Percentiles rank a stretch among this genome's conserved stretches.
phyloP scores from a whole-genome alignment of 2,329 filamentous ascomycete genomes.

The Davidsoniella eucalypti region DNA sequence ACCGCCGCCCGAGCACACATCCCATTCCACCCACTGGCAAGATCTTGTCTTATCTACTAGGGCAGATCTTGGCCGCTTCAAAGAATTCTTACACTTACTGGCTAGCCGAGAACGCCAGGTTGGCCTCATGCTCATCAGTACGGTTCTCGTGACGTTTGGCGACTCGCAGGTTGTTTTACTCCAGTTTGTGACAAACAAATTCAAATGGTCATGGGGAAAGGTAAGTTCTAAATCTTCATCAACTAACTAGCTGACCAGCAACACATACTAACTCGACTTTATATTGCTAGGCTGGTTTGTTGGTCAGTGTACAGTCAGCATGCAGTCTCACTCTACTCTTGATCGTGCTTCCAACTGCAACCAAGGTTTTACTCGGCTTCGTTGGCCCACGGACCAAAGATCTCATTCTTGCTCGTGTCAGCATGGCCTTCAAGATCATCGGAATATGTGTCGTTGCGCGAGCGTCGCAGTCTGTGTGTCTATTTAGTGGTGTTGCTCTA shows the following conservation, averaged over 20 bases:
- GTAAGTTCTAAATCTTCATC: neutral
- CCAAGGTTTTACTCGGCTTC: slow-evolving; percentile 1
- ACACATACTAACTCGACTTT: neutral
- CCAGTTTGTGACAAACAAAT: slow-evolving; percentile 18
- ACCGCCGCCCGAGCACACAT: neutral
- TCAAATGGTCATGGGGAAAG: slow-evolving; percentile 15
- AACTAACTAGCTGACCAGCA: neutral
- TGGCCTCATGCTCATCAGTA: slow-evolving; percentile 10
- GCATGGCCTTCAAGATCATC: slow-evolving; percentile 14
- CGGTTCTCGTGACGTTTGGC: slow-evolving; percentile 10
- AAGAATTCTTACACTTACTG: slow-evolving; percentile 8
- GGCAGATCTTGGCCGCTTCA: slow-evolving; percentile 3
- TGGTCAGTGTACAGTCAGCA: slow-evolving; percentile 10
- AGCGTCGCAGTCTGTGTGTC: slow-evolving; percentile 5
- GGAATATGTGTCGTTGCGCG: slow-evolving; percentile 11
- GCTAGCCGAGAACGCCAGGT: slow-evolving; percentile 8
- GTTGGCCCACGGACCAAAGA: slow-evolving; percentile 9
- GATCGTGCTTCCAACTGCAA: slow-evolving; percentile 6
- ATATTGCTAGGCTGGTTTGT: neutral
- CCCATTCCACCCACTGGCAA: slow-evolving; percentile 3
- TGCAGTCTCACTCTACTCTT: slow-evolving; percentile 10
- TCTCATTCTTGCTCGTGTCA: slow-evolving; percentile 13
- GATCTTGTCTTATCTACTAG: slow-evolving; percentile 8
- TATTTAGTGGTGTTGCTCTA: slow-evolving; percentile 9
- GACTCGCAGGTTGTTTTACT: slow-evolving; percentile 14